Conservation (phyloP, 495 filamentous ascomycete genomes). For the Aspergillus sclerotioniger region DNA sequence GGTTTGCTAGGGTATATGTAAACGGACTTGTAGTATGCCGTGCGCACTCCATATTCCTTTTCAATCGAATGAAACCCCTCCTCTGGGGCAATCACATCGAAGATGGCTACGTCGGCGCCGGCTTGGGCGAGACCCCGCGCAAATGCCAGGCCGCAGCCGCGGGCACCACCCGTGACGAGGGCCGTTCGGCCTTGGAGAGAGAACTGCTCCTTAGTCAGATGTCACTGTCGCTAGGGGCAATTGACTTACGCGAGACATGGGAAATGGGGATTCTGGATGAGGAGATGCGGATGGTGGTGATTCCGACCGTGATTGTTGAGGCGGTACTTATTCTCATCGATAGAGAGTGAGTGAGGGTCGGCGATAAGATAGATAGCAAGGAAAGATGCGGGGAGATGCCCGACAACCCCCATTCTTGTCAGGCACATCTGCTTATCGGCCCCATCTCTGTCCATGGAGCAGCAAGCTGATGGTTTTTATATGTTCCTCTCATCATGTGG, state of each 20-base stretch:
- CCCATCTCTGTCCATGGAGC: neutral
- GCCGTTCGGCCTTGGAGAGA: constrained; percentile 62
- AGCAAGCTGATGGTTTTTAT: neutral
- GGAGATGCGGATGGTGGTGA: neutral
- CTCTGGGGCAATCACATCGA: constrained; percentile 45
- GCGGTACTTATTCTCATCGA: neutral
- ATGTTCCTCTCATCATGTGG: neutral
- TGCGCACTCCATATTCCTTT: constrained; percentile 32
- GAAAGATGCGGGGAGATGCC: neutral
- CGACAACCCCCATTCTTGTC: constrained; percentile 16
- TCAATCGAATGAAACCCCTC: constrained; percentile 30
- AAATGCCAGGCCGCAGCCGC: constrained; percentile 79
- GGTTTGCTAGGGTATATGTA: constrained; percentile 45
- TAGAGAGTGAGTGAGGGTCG: too few species aligned
- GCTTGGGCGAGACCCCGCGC: constrained; percentile 77
- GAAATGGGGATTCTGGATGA: constrained; percentile 2
- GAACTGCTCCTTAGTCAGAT: constrained; percentile 28
- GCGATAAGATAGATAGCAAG: constrained; percentile 6
- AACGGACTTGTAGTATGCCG: constrained; percentile 50
- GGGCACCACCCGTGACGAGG: constrained; percentile 75
- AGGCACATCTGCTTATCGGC: neutral
- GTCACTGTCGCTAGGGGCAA: neutral
- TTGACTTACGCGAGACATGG: constrained; percentile 23
- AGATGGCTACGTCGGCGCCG: constrained; percentile 75
- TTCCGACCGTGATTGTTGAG: neutral